Evolutionary conservation across 768 basidiomycete species (phyloP).

Genomic region (Gyrodon lividus): DNA sequence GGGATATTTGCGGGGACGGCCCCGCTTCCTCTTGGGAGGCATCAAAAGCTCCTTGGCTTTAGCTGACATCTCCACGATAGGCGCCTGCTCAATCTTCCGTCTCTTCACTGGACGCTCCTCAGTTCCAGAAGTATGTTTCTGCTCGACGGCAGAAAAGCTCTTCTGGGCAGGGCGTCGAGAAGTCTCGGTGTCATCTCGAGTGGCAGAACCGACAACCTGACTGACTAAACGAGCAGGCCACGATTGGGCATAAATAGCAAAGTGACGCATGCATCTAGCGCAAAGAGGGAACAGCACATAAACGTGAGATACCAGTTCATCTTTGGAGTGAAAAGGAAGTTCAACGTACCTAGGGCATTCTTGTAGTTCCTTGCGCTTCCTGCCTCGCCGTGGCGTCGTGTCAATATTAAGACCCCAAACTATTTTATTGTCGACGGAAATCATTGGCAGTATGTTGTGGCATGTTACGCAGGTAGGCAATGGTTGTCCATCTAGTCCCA

Average conservation of each 20-base stretch:
- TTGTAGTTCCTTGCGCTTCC: slow-evolving; percentile 59
- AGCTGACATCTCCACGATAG: slow-evolving; percentile 30
- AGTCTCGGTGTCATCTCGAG: slow-evolving; percentile 44
- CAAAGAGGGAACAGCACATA: slow-evolving; percentile 11
- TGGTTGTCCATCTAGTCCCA: slow-evolving; percentile 63
- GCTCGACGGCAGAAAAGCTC: slow-evolving; percentile 48
- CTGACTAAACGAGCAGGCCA: slow-evolving; percentile 67
- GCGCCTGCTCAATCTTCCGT: slow-evolving; percentile 44
- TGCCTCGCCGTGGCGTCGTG: slow-evolving; percentile 41
- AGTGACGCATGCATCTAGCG: slow-evolving; percentile 73
- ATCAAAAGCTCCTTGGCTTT: slow-evolving; percentile 35
- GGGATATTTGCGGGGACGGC: slow-evolving; percentile 37
- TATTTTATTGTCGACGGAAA: slow-evolving; percentile 70
- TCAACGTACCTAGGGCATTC: slow-evolving; percentile 70
- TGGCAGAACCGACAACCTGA: slow-evolving; percentile 43
- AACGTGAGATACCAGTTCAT: slow-evolving; percentile 12
- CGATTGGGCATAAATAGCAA: slow-evolving; percentile 66
- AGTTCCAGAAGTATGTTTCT: slow-evolving; percentile 49
- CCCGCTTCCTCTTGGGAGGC: slow-evolving; percentile 32
- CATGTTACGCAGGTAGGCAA: slow-evolving; percentile 74
- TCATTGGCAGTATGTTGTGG: slow-evolving; percentile 68
- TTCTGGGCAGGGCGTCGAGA: slow-evolving; percentile 53
- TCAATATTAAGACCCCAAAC: slow-evolving; percentile 69
- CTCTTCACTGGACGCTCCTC: slow-evolving; percentile 46
- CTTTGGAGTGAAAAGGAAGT: slow-evolving; percentile 23